Evolutionary conservation across 2,329 filamentous ascomycete genomes (phyloP).

Genomic region (Cephalotrichum gorgonifer): DNA sequence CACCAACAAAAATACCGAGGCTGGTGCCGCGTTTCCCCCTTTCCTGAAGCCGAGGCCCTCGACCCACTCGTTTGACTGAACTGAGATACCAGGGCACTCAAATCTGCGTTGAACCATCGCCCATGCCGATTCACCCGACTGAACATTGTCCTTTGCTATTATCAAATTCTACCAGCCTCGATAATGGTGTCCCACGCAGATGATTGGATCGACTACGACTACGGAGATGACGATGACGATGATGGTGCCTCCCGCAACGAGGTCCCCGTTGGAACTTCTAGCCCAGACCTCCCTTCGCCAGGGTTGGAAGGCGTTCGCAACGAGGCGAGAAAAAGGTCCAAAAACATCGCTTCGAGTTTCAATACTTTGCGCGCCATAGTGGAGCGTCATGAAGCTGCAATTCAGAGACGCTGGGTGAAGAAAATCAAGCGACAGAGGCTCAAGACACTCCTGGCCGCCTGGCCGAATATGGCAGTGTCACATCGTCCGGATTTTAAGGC

Average conservation of each 20-base stretch:
- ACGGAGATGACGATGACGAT: neutral
- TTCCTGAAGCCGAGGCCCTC: no score
- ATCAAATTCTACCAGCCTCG: no score
- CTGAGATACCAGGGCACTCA: no score
- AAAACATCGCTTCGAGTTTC: conserved; percentile 23
- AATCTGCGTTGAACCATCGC: no score
- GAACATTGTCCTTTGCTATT: no score
- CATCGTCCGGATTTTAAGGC: conserved; percentile 43
- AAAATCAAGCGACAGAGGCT: conserved; percentile 35
- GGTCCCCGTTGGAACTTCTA: neutral
- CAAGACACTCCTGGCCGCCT: conserved; percentile 32
- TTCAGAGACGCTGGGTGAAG: conserved; percentile 45
- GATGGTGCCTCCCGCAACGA: neutral
- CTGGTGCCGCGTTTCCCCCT: no score
- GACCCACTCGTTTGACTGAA: no score
- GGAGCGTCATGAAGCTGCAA: conserved; percentile 35
- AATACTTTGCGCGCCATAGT: conserved; percentile 28
- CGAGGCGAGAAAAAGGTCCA: conserved; percentile 7
- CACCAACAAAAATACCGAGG: no score
- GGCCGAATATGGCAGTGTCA: conserved; percentile 34
- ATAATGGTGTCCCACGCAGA: no score
- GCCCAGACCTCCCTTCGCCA: neutral
- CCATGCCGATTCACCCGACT: no score
- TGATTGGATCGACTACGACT: neutral
- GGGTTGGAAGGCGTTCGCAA: conserved; percentile 5